Base-by-base conservation (phyloP, 2,329 filamentous ascomycete genomes). In the Didymellaceae sp. region DNA sequence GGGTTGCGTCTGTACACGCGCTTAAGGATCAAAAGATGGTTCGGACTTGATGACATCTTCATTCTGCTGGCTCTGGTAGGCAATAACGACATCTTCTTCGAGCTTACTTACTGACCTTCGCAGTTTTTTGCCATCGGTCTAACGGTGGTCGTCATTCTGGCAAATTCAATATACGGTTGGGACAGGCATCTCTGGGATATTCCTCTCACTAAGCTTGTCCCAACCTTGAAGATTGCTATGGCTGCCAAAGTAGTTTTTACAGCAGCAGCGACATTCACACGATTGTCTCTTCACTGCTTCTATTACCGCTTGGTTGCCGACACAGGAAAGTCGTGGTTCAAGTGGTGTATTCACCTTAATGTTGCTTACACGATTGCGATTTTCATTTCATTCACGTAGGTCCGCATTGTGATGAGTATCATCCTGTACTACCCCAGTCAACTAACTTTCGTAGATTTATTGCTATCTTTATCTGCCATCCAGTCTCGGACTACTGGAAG, bases 301-400 rank as follows among this genome's bases (percentile, higher is more conserved):
- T 80, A 78, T 55, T 78, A 77, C 43, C 71, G 77, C 10, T 63
- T 79, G 8, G 65, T 78, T 6, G 51, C 68, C 8, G 75, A 78
- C 52, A 72, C 70, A n/a, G 69, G 68, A 1, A 70, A 68, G 39
- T 58, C 41, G 1, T 70, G 70, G 64, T 78, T 77, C 61, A 65
- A 55, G 11, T 73, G 70, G 67, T 56, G 73, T 2, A 61, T 79
- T 3, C 75, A 78, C 39, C 58, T 57, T 6, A 73, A 72, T 21
- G 61, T 76, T 18, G 59, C 54, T 9, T 75, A 75, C 54, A 71
- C 70, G 1, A 28, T 76, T 5, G 64, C 56, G 1, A 68, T 76
- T 5, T 68, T 74, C 10, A 55, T 78, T n/a, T 59, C 66, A 1
- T 75, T 76, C 35, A 60, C 24, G 50, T 53, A 44, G 13, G 50